phyloP scores from a whole-genome alignment of 2,329 filamentous ascomycete genomes.

The Emergomyces pasteurianus region DNA sequence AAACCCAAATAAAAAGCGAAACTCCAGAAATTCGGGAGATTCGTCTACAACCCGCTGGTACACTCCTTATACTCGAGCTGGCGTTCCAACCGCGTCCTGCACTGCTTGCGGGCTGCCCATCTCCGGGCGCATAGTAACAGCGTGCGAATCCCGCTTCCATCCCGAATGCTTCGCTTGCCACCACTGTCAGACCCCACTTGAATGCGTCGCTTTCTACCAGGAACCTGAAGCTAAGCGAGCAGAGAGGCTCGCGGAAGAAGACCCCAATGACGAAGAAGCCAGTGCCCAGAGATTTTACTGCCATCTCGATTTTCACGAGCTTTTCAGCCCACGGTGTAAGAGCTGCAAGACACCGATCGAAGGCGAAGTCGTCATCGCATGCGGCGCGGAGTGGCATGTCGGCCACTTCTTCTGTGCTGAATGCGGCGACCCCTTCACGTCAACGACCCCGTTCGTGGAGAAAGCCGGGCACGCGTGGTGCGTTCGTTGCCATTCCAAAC shows the following conservation, averaged over 20 bases:
- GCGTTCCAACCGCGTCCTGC: slow-evolving; percentile 57
- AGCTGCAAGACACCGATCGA: slow-evolving; percentile 95
- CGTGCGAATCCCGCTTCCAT: slow-evolving; percentile 76
- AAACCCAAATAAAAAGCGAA: slow-evolving; percentile 5
- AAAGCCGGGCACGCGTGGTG: slow-evolving; percentile 98
- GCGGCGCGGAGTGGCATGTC: slow-evolving; percentile 91
- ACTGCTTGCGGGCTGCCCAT: slow-evolving; percentile 76
- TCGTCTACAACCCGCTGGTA: slow-evolving; percentile 21
- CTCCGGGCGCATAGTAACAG: slow-evolving; percentile 76
- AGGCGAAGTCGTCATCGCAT: slow-evolving; percentile 84
- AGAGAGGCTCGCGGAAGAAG: slow-evolving; percentile 56
- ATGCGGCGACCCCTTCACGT: slow-evolving; percentile 70
- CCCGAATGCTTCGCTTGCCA: slow-evolving; percentile 87
- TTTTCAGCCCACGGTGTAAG: slow-evolving; percentile 85
- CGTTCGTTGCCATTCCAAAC: slow-evolving; percentile 78
- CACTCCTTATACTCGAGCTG: slow-evolving; percentile 35
- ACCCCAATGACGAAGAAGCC: slow-evolving; percentile 49
- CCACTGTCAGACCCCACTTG: slow-evolving; percentile 73
- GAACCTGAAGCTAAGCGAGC: slow-evolving; percentile 64
- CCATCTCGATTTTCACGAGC: slow-evolving; percentile 96
- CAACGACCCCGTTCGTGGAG: slow-evolving; percentile 72
- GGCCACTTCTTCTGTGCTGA: slow-evolving; percentile 99
- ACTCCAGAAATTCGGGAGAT: not conserved
- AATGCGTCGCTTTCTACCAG: slow-evolving; percentile 91
- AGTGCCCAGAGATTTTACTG: slow-evolving; percentile 72